Evolutionary conservation across 805 yeast species (phyloP).

Genomic region (Zygosaccharomyces bailii): DNA sequence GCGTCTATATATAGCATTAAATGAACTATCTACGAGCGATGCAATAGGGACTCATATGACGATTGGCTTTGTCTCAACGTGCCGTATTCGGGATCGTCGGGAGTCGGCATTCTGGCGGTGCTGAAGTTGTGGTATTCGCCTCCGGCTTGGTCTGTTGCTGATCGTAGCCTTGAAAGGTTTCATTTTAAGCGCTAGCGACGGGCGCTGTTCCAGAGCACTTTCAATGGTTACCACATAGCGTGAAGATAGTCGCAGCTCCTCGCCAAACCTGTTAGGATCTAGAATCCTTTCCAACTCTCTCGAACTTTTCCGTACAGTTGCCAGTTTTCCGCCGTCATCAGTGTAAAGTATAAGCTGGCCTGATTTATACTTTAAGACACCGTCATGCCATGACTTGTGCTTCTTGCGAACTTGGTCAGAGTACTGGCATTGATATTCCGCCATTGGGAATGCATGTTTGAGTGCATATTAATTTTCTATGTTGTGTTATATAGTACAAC

Average conservation of each 20-base stretch:
- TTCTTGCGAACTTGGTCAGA: constrained; percentile 31
- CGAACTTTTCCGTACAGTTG: constrained; percentile 18
- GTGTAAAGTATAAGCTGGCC: constrained; percentile 26
- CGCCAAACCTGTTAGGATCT: constrained; percentile 24
- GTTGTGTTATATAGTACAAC: constrained; percentile 1
- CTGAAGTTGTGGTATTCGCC: constrained; percentile 1
- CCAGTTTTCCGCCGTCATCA: constrained; percentile 21
- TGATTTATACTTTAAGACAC: constrained; percentile 26
- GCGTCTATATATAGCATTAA: constrained; percentile 9
- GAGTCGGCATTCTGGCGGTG: background rate
- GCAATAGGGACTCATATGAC: constrained; percentile 8
- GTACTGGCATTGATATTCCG: constrained; percentile 33
- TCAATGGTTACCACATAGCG: constrained; percentile 26
- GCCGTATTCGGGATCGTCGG: constrained; percentile 11
- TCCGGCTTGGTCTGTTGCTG: constrained; percentile 16
- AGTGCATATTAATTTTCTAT: background rate
- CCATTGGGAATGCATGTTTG: background rate
- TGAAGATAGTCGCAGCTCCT: constrained; percentile 31
- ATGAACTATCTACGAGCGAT: constrained; percentile 5
- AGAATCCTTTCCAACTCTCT: constrained; percentile 22
- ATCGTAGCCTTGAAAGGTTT: constrained; percentile 28
- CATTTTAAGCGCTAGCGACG: constrained; percentile 26
- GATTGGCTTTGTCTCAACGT: constrained; percentile 15
- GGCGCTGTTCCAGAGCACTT: constrained; percentile 14
- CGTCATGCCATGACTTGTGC: constrained; percentile 37